Base-by-base conservation (phyloP, 208 protist genomes). In the Leishmania arabica region DNA sequence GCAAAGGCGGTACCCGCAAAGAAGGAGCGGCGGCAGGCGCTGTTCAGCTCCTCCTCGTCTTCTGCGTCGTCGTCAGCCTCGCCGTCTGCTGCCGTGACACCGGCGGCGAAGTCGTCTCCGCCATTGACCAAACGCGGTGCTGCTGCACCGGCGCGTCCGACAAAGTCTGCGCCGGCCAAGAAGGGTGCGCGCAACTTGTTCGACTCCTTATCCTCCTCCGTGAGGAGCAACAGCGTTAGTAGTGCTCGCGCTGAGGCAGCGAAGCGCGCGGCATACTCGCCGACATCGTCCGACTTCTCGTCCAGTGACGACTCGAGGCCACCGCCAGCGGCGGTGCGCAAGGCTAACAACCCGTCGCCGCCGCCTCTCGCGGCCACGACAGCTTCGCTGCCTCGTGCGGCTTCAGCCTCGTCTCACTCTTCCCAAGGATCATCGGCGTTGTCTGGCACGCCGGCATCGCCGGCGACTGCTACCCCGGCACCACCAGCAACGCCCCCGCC, bases 41-140 rank as follows among this genome's bases (percentile, higher is more conserved):
- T 88, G 37, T 88, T 88, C 66, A 71, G 72, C 62, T 84, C 80
- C 27, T 87, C 84, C 31, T 88, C 84, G n/a, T 82, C 75, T 31
- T 85, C 81, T 60, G 2, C 37, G 51, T 47, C 62, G 71, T 49
- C 42, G 34, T 73, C 71, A 17, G 24, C 51, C 49, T 75, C 76
- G 31, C 65, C 81, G 6, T n/a, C 58, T 42, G 70, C 71, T 47
- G 73, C 71, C 17, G 75, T 56, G 24, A 71, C 73, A 37, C 21
- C 71, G 51, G 58, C 47, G 47, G 49, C 65, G 47, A 66, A 31
- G 37, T 47, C 73, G 34, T n/a, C 47, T 47, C 72, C n/a, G 72
- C 72, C n/a, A 66, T 21, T 66, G 9, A 34, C 11, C 24, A 66
- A 66, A 21, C n/a, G 60, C 31, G 3, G 24, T 8, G 27, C 51